Percentiles rank a stretch among this genome's conserved stretches.
Conservation (phyloP, 2,329 filamentous ascomycete genomes). For the Aspergillus sp. region DNA sequence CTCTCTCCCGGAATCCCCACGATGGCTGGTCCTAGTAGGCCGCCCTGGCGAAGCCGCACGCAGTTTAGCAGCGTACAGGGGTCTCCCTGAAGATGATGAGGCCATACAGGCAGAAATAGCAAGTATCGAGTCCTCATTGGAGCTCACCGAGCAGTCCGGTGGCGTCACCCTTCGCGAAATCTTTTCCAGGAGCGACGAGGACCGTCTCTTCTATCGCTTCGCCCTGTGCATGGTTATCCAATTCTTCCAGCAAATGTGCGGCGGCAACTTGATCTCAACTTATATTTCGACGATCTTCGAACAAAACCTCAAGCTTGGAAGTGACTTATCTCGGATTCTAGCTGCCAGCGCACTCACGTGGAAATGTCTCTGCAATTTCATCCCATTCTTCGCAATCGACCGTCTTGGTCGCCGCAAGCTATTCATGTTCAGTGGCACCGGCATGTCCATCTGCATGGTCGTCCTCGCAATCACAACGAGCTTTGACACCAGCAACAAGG, state of each 20-base stretch:
- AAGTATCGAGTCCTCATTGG: constrained; percentile 54
- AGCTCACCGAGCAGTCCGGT: constrained; percentile 35
- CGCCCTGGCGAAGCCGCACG: constrained; percentile 21
- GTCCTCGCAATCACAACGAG: constrained; percentile 16
- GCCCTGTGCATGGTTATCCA: constrained; percentile 50
- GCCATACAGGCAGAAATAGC: constrained; percentile 43
- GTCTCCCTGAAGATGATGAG: constrained; percentile 25
- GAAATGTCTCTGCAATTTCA: constrained; percentile 18
- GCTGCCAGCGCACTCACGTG: constrained; percentile 16
- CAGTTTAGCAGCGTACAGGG: constrained; percentile 10
- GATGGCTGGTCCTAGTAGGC: constrained; percentile 33
- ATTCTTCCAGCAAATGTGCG: constrained; percentile 45
- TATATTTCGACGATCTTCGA: constrained; percentile 31
- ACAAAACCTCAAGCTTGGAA: constrained; percentile 11
- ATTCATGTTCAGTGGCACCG: constrained; percentile 19
- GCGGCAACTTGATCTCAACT: constrained; percentile 40
- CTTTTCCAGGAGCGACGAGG: constrained; percentile 44
- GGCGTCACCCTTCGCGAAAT: neutral
- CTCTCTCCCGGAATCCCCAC: constrained; percentile 35
- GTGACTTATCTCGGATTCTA: constrained; percentile 13
- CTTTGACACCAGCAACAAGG: constrained; percentile 7
- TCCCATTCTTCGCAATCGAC: constrained; percentile 18
- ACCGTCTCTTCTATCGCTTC: constrained; percentile 21
- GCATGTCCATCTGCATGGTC: constrained; percentile 19
- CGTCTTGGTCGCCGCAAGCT: constrained; percentile 18